Percentiles rank a stretch among this genome's conserved stretches.
Conservation (phyloP, 148 eudicot genomes). For the Cornus florida region DNA sequence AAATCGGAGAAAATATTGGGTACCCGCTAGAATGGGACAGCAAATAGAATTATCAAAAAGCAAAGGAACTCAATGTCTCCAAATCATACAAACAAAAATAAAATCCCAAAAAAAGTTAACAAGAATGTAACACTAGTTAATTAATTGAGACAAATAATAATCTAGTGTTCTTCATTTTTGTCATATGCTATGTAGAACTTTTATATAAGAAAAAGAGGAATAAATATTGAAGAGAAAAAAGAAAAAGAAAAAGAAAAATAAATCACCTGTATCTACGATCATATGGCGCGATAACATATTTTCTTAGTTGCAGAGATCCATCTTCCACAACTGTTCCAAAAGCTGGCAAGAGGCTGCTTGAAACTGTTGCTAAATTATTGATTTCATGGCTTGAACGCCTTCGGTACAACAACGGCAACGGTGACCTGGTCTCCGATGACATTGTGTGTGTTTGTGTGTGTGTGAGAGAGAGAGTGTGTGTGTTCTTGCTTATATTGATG, state of each 20-base stretch:
- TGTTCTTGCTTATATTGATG: not conserved
- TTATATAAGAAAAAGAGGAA: not conserved
- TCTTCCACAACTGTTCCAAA: constrained; percentile 53
- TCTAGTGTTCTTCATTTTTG: not conserved
- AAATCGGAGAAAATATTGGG: too few relatives aligned
- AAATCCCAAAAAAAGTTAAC: not conserved
- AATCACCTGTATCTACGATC: constrained; percentile 55
- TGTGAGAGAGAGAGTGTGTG: not conserved
- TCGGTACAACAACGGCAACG: constrained; percentile 28
- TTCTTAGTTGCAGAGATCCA: constrained; percentile 24
- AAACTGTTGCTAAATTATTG: constrained; percentile 41
- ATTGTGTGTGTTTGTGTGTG: too few relatives aligned
- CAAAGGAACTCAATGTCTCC: not conserved
- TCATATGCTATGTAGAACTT: too few relatives aligned
- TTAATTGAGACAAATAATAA: not conserved
- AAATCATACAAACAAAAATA: not conserved
- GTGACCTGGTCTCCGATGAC: constrained; percentile 28
- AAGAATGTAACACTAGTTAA: not conserved
- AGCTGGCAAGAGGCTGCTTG: constrained; percentile 62
- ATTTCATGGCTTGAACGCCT: constrained; percentile 38
- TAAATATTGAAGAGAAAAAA: not conserved
- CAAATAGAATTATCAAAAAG: too few relatives aligned
- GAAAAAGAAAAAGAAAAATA: too few relatives aligned
- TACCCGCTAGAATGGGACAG: too few relatives aligned
- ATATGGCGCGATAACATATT: constrained; percentile 46